Conservation (phyloP, 2,329 filamentous ascomycete species). For the Pseudocercospora macadamiae region DNA sequence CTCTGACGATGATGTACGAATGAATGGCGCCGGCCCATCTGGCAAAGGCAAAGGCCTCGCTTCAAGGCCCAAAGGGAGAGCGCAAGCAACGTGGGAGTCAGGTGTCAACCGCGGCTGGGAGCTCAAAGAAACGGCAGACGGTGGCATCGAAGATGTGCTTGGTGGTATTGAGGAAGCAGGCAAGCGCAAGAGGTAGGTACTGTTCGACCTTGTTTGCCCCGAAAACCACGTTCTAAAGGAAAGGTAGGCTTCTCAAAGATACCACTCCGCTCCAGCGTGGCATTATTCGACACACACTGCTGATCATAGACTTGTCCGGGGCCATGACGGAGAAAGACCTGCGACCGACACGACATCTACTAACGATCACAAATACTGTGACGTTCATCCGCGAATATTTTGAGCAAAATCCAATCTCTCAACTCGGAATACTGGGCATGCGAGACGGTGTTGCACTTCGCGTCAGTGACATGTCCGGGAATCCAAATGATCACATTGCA, state of each 20-base stretch:
- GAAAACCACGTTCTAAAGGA: constrained; percentile 9
- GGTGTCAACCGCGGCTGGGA: constrained; percentile 36
- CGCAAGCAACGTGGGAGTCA: constrained; percentile 40
- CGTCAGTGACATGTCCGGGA: constrained; percentile 87
- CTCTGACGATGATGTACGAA: constrained; percentile 31
- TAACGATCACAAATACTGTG: constrained; percentile 79
- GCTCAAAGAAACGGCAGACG: constrained; percentile 40
- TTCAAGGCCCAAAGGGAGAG: constrained; percentile 33
- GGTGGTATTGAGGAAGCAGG: constrained; percentile 42
- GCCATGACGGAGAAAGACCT: constrained; percentile 96
- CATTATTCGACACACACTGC: constrained; percentile 93
- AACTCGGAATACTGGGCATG: constrained; percentile 91
- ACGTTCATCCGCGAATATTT: constrained; percentile 95
- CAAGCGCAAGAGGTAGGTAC: constrained; percentile 37
- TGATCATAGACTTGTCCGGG: constrained; percentile 88
- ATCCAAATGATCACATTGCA: constrained; percentile 83
- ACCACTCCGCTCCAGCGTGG: constrained; percentile 94
- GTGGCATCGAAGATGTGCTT: constrained; percentile 38
- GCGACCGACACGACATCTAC: constrained; percentile 80
- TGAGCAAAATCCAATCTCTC: constrained; percentile 97
- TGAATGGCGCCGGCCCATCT: constrained; percentile 11
- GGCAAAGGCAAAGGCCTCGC: constrained; percentile 28
- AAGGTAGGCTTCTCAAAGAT: constrained; percentile 75
- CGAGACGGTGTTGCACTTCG: constrained; percentile 84
- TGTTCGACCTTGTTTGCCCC: neutral